A percentile compares a stretch with the other conserved stretches of the same genome.
Evolutionary conservation across 208 protist genomes (phyloP).

Genomic region (Trypanosomatidae sp.): DNA sequence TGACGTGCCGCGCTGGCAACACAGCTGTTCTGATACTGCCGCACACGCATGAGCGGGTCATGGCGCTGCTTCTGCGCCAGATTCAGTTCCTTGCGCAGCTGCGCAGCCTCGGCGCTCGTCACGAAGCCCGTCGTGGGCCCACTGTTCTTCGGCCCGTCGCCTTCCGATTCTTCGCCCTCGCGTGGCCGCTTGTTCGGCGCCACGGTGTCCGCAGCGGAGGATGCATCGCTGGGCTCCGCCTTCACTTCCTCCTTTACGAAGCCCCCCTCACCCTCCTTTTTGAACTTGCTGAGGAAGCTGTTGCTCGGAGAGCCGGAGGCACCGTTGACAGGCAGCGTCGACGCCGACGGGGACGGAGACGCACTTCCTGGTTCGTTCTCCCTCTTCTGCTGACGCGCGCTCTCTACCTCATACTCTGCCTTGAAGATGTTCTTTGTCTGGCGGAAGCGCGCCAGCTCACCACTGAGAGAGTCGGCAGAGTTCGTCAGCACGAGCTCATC

Average conservation of each 20-base stretch:
- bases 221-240: not conserved
- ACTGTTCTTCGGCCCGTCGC: too few species aligned
- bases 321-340: too few species aligned
- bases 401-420: constrained; percentile 39
- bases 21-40: constrained; percentile 57
- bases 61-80: constrained; percentile 61
- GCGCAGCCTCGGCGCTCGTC: constrained; percentile 49
- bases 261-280: constrained; percentile 10
- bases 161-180: not conserved
- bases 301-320: not conserved
- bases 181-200: not conserved
- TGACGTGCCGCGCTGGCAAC: constrained; percentile 59
- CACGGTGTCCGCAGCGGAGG: not conserved
- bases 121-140: constrained; percentile 50
- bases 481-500: constrained; percentile 53
- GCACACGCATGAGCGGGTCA: constrained; percentile 63
- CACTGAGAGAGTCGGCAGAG: constrained; percentile 25
- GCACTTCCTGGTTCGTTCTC: not conserved
- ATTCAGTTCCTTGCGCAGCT: constrained; percentile 64
- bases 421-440: constrained; percentile 76
- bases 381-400: not conserved
- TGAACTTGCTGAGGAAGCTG: constrained; percentile 38
- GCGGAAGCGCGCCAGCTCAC: constrained; percentile 40
- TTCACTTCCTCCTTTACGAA: not conserved
- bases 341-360: not conserved